Evolutionary conservation across 2,329 filamentous ascomycete species (phyloP), one percentile per base, ranked within the genome.

Genomic region (Pseudogymnoascus destructans): DNA sequence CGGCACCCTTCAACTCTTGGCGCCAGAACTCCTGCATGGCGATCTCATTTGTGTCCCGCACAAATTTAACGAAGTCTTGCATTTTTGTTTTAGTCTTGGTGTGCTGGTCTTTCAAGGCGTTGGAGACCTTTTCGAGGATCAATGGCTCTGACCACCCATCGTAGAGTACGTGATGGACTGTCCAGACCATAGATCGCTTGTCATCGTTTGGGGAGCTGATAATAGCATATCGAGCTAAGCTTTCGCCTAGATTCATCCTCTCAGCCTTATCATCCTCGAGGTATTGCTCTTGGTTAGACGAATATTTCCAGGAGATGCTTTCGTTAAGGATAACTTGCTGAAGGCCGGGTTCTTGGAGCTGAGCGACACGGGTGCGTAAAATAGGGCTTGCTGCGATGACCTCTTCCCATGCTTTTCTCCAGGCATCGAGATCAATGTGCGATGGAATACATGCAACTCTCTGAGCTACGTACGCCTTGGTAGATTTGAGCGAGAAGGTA

Each of bases 141-240:
- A 69, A 32, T 2, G 68, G 65, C 59, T 68, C 63, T 0, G 73
- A 75, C 78, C 78, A 80, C 21, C 79, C 79, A 57, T 82, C 79
- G 60, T 81, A 82, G 0, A 81, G 65, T 3, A 74, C 76, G 61
- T 81, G 79, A 61, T 81, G 79, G 69, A 79, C 75, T 1, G 76
- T 77, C 61, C 78, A 68, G n/a, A 80, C 73, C 61, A 80, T 78
- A 62, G 73, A 69, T 25, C 42, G 70, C 38, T 63, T 62, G 13
- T 68, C 61, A 23, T 58, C 59, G 3, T 42, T 57, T 49, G 46
- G 35, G 21, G 62, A 38, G 15, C 56, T 55, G 23, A 67, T 21
- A 55, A 64, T 61, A 9, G 64, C 62, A 59, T 63, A 66, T 54
- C 63, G 60, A 55, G 58, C 61, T 21, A 67, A 58, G 21, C 52